Percentiles rank a stretch among this genome's conserved stretches.
phyloP scores from a whole-genome alignment of 305 asterid species.

The Fraxinus velutina region DNA sequence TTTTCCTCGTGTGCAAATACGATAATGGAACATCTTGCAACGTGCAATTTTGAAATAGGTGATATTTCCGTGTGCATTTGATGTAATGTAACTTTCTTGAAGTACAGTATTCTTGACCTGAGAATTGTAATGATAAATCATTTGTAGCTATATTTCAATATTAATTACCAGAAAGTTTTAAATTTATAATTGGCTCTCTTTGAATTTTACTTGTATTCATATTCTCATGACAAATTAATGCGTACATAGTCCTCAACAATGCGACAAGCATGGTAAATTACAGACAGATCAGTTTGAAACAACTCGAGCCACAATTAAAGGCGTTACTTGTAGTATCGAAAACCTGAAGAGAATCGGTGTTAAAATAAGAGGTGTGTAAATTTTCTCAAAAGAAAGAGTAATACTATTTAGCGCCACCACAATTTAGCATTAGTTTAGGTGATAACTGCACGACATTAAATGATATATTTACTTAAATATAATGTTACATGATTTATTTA shows the following conservation, averaged over 20 bases:
- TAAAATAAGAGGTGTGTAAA: background rate
- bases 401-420: background rate
- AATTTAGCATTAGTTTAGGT: background rate
- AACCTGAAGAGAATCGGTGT: background rate
- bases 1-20: background rate
- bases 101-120: background rate
- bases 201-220: background rate
- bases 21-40: background rate
- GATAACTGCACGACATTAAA: background rate
- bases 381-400: background rate
- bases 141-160: background rate
- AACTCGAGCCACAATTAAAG: background rate
- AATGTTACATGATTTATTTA: background rate
- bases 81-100: background rate
- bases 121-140: background rate
- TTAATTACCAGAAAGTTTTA: background rate
- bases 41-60: background rate
- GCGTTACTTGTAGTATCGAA: background rate
- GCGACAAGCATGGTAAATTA: background rate
- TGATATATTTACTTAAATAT: background rate
- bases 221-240: background rate
- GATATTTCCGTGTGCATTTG: background rate
- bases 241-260: background rate
- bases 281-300: background rate
- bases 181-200: background rate